Conservation (phyloP, 2,329 filamentous ascomycete species). For the Bertia moriformis region DNA sequence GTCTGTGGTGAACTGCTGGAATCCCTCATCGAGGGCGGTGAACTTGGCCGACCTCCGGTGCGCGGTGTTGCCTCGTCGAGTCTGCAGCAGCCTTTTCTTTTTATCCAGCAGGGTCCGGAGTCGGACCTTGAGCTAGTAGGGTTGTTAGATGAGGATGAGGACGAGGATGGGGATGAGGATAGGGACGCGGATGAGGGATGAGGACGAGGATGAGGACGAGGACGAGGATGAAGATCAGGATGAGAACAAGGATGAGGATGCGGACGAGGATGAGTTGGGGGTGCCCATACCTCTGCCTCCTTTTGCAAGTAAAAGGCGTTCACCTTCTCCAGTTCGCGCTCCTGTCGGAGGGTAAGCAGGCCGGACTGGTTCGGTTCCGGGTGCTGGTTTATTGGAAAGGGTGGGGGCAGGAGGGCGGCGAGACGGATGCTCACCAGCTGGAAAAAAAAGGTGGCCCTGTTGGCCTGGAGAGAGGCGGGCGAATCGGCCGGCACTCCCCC, state of each 20-base stretch:
- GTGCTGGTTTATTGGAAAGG: constrained; percentile 5
- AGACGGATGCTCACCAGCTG: constrained; percentile 75
- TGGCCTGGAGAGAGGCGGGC: constrained; percentile 83
- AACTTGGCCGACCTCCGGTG: constrained; percentile 87
- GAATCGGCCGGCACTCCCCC: constrained; percentile 53
- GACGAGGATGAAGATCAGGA: too few relatives aligned
- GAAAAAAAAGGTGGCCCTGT: constrained; percentile 98
- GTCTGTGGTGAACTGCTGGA: constrained; percentile 92
- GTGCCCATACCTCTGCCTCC: constrained; percentile 66
- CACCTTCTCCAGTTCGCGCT: constrained; percentile 95
- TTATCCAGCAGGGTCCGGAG: constrained; percentile 87
- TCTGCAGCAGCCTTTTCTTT: constrained; percentile 80
- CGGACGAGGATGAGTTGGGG: constrained; percentile 1
- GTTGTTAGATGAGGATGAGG: background rate
- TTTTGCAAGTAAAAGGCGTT: constrained; percentile 97
- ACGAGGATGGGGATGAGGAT: too few relatives aligned
- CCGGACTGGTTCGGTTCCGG: constrained; percentile 6
- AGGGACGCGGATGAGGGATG: too few relatives aligned
- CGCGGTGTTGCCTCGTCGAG: constrained; percentile 56
- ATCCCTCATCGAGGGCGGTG: constrained; percentile 86
- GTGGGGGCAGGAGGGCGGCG: constrained; percentile 2
- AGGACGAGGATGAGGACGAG: too few relatives aligned
- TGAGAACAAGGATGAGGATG: too few relatives aligned
- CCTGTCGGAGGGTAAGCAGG: constrained; percentile 41
- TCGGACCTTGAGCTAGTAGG: constrained; percentile 68